phyloP scores from a whole-genome alignment of 169 alveolate genomes.

The Plasmodium falciparum region DNA sequence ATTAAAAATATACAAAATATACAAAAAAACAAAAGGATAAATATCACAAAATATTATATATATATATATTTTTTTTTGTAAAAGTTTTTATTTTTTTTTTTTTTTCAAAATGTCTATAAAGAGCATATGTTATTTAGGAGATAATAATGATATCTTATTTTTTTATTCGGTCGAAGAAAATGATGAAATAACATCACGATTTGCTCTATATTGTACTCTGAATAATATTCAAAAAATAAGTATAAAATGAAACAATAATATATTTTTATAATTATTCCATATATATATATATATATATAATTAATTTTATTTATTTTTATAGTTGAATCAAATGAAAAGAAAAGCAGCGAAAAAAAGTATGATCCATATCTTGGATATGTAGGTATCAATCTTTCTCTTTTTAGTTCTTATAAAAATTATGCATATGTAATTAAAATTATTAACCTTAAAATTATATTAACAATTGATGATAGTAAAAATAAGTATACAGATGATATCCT shows the following conservation, averaged over 20 bases:
- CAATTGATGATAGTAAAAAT: conserved; percentile 51
- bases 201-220: conserved; percentile 31
- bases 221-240: conserved; percentile 43
- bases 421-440: conserved; percentile 48
- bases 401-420: conserved; percentile 60
- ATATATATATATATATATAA: background rate
- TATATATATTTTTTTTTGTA: too few relatives aligned
- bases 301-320: background rate
- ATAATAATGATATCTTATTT: conserved; percentile 54
- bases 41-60: too few relatives aligned
- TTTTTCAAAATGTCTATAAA: conserved; percentile 41
- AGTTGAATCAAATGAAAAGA: conserved; percentile 46
- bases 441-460: conserved; percentile 35
- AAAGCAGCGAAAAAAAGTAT: conserved; percentile 27
- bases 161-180: conserved; percentile 45
- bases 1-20: too few relatives aligned
- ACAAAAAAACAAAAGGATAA: too few relatives aligned
- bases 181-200: conserved; percentile 53
- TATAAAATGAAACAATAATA: background rate
- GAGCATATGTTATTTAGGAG: conserved; percentile 58
- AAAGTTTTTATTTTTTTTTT: background rate
- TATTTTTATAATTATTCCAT: too few relatives aligned
- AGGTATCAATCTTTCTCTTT: conserved; percentile 67
- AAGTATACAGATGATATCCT: conserved; percentile 55
- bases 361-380: conserved; percentile 67